phyloP scores from a whole-genome alignment of 2,329 filamentous ascomycete genomes.

The Arthrinium puccinioides region DNA sequence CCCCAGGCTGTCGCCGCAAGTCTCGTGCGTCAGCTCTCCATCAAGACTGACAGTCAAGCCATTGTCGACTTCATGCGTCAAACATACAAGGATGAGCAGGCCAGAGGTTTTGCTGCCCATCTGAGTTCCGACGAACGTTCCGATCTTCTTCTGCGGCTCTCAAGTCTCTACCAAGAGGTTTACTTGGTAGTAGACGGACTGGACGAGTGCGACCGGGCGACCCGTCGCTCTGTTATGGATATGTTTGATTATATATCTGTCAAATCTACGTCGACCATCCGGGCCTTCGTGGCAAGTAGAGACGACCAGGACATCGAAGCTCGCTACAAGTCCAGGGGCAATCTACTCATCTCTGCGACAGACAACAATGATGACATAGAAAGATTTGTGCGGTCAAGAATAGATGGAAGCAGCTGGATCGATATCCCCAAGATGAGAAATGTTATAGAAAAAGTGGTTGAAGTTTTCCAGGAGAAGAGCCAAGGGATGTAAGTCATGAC shows the following conservation, averaged over 20 bases:
- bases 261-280: background rate
- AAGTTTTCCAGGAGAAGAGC: background rate
- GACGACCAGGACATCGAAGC: background rate
- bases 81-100: background rate
- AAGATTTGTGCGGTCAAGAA: background rate
- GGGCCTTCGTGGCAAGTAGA: background rate
- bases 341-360: background rate
- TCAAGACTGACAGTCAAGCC: background rate
- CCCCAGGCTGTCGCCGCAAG: background rate
- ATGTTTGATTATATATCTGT: background rate
- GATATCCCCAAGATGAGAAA: background rate
- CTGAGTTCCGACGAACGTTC: background rate
- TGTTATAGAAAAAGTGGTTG: background rate
- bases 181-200: background rate
- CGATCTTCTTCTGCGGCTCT: background rate
- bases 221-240: background rate
- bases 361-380: conserved; percentile 1
- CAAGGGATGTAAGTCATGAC: conserved; percentile 2
- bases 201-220: background rate
- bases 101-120: background rate
- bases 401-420: background rate
- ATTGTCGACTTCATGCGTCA: background rate
- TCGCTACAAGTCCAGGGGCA: background rate
- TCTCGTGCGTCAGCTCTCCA: background rate
- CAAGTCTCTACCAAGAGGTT: background rate